Evolutionary conservation across 495 filamentous ascomycete species (phyloP).

Genomic region (Neurospora discreta): DNA sequence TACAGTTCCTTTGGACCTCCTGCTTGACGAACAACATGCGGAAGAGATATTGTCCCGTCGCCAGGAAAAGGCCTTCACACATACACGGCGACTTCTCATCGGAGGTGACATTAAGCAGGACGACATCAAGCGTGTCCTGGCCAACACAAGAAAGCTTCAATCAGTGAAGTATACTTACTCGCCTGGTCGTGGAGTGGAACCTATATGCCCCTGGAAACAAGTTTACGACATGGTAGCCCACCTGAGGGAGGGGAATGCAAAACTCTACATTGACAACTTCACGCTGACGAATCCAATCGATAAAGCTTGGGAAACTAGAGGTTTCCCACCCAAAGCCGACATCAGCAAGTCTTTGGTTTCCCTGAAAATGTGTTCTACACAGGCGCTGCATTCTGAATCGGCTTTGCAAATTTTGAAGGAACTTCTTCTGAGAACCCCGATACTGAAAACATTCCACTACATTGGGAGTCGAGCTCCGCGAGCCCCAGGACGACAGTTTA

Average conservation of each 20-base stretch:
- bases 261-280: neutral
- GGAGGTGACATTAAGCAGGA: neutral
- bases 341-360: conserved; percentile 4
- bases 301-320: neutral
- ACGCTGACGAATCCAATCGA: neutral
- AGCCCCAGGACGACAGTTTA: conserved; percentile 15
- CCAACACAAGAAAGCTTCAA: neutral
- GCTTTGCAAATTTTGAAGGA: conserved; percentile 15
- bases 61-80: conserved; percentile 7
- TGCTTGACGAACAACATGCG: conserved; percentile 8
- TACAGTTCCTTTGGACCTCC: conserved; percentile 10
- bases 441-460: conserved; percentile 16
- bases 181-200: neutral
- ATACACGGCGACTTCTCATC: conserved; percentile 16
- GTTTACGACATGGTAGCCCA: neutral
- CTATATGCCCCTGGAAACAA: neutral
- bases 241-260: neutral
- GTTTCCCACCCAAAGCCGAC: neutral
- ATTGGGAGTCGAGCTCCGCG: conserved; percentile 8
- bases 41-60: conserved; percentile 8
- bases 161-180: neutral
- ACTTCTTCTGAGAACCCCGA: conserved; percentile 13
- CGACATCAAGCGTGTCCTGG: neutral
- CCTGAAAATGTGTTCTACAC: conserved; percentile 12
- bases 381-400: conserved; percentile 14